Evolutionary conservation across 768 basidiomycete genomes (phyloP), one percentile per base, ranked within the genome.

Genomic region (Tylopilus balloui): DNA sequence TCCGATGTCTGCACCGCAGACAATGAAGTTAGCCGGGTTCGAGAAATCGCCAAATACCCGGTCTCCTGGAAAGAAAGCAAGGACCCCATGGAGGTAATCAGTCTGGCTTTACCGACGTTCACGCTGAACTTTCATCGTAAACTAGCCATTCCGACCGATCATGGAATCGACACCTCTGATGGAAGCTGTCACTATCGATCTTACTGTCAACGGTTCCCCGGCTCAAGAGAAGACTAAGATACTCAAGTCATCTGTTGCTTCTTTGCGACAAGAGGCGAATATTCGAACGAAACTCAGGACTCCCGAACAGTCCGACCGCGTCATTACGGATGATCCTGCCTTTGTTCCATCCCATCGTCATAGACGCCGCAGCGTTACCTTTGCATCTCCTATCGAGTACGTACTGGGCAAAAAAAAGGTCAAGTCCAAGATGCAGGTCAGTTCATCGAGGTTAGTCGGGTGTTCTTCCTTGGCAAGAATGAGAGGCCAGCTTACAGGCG

Each of bases 121-220:
- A 27, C 15, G 36, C 38, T 20, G 19, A n/a, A 46, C 35, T 44
- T 15, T 50, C 8, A 57, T 35, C 34, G n/a, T 45, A 23, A 45
- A 42, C 25, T 31, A 67, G 61, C 27, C 40, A 24, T 52, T 28
- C 36, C 21, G 21, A 27, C 42, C 42, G 21, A 42, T 47, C 14
- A 15, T 36, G 45, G 44, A 53, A 36, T 53, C 54, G 24, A 57
- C 55, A 21, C 59, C 60, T 28, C 47, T 43, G 55, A 52, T 47
- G 19, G 54, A 71, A 36, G 51, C 53, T 19, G 55, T 66, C 8
- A 74, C 70, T 36, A 72, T 78, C 48, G 78, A 80, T 59, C 66
- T 78, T 47, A 78, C 74, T n/a, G 51, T 59, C 17, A 68, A 71
- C 36, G 48, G 48, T 4, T 52, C 64, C 23, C 68, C 67, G 10